phyloP scores from a whole-genome alignment of 2,329 filamentous ascomycete genomes.

The Stagonosporopsis tanaceti region DNA sequence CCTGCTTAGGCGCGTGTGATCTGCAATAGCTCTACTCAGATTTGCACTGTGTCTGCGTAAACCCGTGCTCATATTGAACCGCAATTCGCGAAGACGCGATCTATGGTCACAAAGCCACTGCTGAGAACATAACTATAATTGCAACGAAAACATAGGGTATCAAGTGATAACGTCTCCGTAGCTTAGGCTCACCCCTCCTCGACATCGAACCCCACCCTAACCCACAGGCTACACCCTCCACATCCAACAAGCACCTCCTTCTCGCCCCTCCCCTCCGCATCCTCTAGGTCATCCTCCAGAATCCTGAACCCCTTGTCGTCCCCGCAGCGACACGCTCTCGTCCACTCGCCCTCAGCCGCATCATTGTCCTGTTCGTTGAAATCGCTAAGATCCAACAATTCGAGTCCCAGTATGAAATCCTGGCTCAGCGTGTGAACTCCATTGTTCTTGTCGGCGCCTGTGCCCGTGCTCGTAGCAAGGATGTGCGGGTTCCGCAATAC shows the following conservation, averaged over 20 bases:
- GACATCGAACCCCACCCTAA: slow-evolving; percentile 67
- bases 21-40: neutral
- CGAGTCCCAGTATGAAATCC: slow-evolving; percentile 58
- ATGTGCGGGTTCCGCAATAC: slow-evolving; percentile 18
- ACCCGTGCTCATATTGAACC: no score
- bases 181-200: slow-evolving; percentile 46
- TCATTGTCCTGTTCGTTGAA: slow-evolving; percentile 26
- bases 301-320: slow-evolving; percentile 63
- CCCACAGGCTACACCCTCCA: slow-evolving; percentile 69
- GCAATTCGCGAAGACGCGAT: neutral
- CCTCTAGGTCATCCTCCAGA: slow-evolving; percentile 62
- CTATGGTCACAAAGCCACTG: neutral
- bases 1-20: neutral
- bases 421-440: slow-evolving; percentile 11
- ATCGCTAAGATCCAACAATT: slow-evolving; percentile 66
- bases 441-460: neutral
- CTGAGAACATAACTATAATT: neutral
- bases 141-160: neutral
- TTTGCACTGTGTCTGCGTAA: no score
- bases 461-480: neutral
- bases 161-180: neutral
- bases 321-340: slow-evolving; percentile 65
- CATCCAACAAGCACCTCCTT: slow-evolving; percentile 68
- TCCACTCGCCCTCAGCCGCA: slow-evolving; percentile 54
- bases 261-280: slow-evolving; percentile 60